Evolutionary conservation across 208 protist species (phyloP), one percentile per base, ranked within the genome.

Genomic region (Leishmania amazonensis): DNA sequence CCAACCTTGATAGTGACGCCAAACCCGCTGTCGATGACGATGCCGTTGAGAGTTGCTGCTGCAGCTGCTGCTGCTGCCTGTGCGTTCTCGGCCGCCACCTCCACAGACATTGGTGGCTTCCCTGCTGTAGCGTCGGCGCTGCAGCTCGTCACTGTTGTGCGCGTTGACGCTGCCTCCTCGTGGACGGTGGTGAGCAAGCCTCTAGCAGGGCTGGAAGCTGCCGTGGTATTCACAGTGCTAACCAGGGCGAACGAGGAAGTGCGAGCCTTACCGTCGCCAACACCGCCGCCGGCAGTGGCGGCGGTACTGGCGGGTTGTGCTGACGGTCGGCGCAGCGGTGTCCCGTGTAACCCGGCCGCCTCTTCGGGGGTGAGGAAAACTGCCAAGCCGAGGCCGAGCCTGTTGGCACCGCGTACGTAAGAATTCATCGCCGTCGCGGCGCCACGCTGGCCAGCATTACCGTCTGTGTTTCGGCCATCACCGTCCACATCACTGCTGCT

Each of bases 1-100:
- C 89, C 92, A 21, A 96, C n/a, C 21, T 64, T 78, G 57, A 79
- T 80, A 21, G 82, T 74, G 31, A 83, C 85, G 19, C 70, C 73
- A 58, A 88, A 31, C 28, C 85, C 76, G 31, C 78, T 57, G 31
- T 87, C 82, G 51, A 84, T 73, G 31, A 71, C 58, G 51, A 53
- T 58, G 78, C 42, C 60, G 78, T 68, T 71, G n/a, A 84, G 62
- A 28, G 47, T 7, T 3, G 73, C 80, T 5, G 28, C 72, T 5
- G 71, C 83, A 68, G 76, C 58, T 13, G 28, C 76, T 7, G 28
- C 76, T 7, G 57, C 79, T 68, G 76, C 42, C 3, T 51, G 68
- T 24, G 65, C 64, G 15, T n/a, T 53, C 5, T n/a, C 62, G 24
- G 28, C 13, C 13, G 51, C 9, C 11, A 40, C 24, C 19, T 49